phyloP scores from a whole-genome alignment of 306 rosid species.

The Castanopsis chinensis region DNA sequence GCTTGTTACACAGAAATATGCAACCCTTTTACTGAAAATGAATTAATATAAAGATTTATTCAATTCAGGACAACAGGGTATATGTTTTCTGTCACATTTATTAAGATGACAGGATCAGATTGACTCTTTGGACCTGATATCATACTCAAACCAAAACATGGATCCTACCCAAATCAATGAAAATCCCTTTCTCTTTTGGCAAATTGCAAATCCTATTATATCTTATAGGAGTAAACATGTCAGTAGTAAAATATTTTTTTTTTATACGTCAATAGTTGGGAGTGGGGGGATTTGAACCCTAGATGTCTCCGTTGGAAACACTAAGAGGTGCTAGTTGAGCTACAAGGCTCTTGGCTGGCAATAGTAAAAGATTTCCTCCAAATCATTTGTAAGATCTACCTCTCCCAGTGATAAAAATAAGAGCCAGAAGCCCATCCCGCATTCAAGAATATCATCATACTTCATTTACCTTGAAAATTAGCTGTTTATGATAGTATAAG shows the following conservation, averaged over 20 bases:
- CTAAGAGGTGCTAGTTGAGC: no score
- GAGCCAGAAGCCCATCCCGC: background rate
- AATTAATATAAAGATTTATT: no score
- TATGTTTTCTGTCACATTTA: background rate
- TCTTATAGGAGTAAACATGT: background rate
- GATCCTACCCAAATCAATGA: background rate
- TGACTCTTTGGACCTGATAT: background rate
- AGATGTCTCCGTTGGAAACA: no score
- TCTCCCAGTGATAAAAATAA: background rate
- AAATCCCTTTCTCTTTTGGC: background rate
- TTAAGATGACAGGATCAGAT: background rate
- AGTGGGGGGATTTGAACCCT: no score
- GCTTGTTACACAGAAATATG: no score
- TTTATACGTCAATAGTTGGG: no score
- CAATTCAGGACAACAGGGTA: background rate
- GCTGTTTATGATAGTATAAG: background rate
- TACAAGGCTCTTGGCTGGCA: background rate
- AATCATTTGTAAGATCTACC: background rate
- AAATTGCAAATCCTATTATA: background rate
- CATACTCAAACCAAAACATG: background rate
- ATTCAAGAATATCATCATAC: background rate
- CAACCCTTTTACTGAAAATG: no score
- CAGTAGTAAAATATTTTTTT: background rate
- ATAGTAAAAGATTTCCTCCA: background rate
- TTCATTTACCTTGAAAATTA: background rate